Evolutionary conservation across 2,329 filamentous ascomycete species (phyloP), one percentile per base, ranked within the genome.

Genomic region (Beauveria bassiana): DNA sequence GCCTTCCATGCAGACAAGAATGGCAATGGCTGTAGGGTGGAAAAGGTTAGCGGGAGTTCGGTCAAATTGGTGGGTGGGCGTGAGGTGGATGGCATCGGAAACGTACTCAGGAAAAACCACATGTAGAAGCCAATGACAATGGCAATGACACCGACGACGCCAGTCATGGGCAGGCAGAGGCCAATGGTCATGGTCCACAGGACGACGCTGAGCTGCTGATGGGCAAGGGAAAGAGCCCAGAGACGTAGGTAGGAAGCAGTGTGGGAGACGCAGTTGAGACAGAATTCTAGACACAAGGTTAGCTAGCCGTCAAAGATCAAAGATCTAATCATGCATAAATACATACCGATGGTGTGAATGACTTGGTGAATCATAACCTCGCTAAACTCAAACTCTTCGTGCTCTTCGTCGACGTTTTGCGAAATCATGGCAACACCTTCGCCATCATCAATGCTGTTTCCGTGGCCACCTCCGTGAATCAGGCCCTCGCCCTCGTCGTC

Each of bases 351-450:
- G 20, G 93, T 98, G 79, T 98, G 96, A 71, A 99, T 99, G 73
- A 97, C 86, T 75, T 99, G 95, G 77, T 99, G 95, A 71, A 99
- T 99, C 92, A 99, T 97, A 65, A 92, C 85, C 74, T 99, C 95
- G 63, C 89, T 86, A 73, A 99, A 99, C 69, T 99, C 95, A 73
- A 99, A 99, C 72, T 99, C 95, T 70, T 95, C 93, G 68, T 97
- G 91, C 68, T 93, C 93, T 54, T 91, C 90, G 49, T 82, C 83
- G 67, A 96, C 85, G 71, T 95, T 91, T 73, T 96, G 87, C 2
- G 91, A 90, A 71, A 96, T 92, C 86, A 96, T 90, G 61, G 89
- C 91, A 63, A 89, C 86, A 50, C 90, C 91, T 67, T 96, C 91
- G 42, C 87, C 87, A 61, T 95, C 92, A 56, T 77, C 78, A 26